Evolutionary conservation across 768 basidiomycete species (phyloP), one percentile per base, ranked within the genome.

Genomic region (Macrocybe gigantea): DNA sequence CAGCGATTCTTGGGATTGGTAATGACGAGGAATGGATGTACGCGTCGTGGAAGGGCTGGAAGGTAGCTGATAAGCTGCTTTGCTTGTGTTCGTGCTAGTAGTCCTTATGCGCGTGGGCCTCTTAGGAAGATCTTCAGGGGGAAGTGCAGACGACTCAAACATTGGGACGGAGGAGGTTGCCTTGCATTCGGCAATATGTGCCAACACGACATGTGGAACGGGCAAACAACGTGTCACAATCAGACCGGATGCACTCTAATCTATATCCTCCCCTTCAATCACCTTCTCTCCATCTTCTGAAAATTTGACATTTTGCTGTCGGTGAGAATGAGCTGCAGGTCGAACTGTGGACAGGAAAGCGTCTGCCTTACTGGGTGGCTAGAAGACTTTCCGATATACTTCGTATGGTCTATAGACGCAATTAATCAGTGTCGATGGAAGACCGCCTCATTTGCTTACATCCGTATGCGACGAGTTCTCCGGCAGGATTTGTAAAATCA

Each of bases 381-480:
- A 11, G 68, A 73, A 6, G 85, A 88, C 60, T 78, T 87, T 10
- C 87, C 88, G 48, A 92, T 69, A 53, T 88, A 92, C 61, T 93
- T 93, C 6, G 90, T 93, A 56, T 92, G 90, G 50, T 83, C 89
- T 92, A 38, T 14, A 14, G 36, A 38, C 14, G 11, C 11, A 22
- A 22, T 22, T 22, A 22, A 22, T 22, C 22, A 22, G 22, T 22
- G 22, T 22, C 22, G 2, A 22, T 2, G 22, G 22, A 22, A 22
- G 22, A 11, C 36, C 4, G 36, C 36, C 11, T 38, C 11, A 38
- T 38, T 38, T 11, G 70, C 85, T 58, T 58, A 90, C 89, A 79
- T 53, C 89, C 89, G 57, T 89, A 91, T 7, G 89, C 89, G 4
- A 91, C 83, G 12, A 91, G 63, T 37, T 84, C 77, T 0, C 88